Percentiles rank a stretch among this genome's conserved stretches.
These are phyloP conservation scores for Candida glucosophila DNA, from an alignment of 1,139 yeast species.

Conservation along the genomic window DNA sequence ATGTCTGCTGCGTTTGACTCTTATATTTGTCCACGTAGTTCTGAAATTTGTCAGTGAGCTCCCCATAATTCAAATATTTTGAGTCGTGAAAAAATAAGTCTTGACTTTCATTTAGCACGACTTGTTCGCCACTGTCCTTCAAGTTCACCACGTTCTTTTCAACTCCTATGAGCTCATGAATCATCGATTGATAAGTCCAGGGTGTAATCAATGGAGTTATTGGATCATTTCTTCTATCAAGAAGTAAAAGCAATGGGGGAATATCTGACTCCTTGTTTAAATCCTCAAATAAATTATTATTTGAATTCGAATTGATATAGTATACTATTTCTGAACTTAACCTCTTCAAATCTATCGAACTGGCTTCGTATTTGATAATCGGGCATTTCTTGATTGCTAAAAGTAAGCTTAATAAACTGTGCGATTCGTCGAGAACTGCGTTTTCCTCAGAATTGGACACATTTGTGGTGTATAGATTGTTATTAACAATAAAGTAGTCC, in stretches of 20 bases:
- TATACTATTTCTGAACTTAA: conserved; percentile 64
- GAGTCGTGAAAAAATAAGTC: conserved; percentile 74
- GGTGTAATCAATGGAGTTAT: conserved; percentile 86
- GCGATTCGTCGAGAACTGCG: conserved; percentile 36
- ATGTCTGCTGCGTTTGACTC: conserved; percentile 61
- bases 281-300: conserved; percentile 58
- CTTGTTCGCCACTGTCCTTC: conserved; percentile 17
- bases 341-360: conserved; percentile 52
- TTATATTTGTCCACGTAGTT: conserved; percentile 80
- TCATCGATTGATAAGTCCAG: conserved; percentile 98
- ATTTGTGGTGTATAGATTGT: conserved; percentile 44
- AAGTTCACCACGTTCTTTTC: conserved; percentile 72
- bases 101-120: conserved; percentile 31
- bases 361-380: conserved; percentile 63
- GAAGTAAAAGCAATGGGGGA: conserved; percentile 66
- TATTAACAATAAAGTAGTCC: conserved; percentile 70
- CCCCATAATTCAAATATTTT: conserved; percentile 89
- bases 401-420: conserved; percentile 55
- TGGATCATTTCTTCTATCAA: conserved; percentile 87
- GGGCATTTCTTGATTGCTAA: conserved; percentile 75
- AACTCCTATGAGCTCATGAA: conserved; percentile 83
- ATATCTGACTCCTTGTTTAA: conserved; percentile 48
- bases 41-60: conserved; percentile 81
- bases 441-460: conserved; percentile 2
- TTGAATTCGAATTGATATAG: conserved; percentile 48